phyloP scores from a whole-genome alignment of 305 asterid genomes.

The Vinca major region DNA sequence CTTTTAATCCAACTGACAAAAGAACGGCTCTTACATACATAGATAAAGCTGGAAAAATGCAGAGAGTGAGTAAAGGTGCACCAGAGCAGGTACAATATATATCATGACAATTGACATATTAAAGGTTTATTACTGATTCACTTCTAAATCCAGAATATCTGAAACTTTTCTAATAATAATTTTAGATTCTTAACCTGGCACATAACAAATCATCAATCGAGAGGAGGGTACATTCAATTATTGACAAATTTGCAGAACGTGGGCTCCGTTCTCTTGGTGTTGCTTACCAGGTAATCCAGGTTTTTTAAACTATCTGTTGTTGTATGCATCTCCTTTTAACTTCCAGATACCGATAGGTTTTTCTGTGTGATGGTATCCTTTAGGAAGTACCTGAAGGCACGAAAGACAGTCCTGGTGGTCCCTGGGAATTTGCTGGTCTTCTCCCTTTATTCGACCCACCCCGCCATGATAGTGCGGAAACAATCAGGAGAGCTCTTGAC shows the following conservation, averaged over 20 bases:
- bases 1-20: constrained; percentile 51
- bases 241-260: constrained; percentile 46
- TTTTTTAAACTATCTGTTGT: background rate
- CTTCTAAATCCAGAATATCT: constrained; percentile 2
- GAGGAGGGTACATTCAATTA: constrained; percentile 32
- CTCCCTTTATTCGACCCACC: constrained; percentile 59
- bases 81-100: constrained; percentile 39
- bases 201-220: constrained; percentile 36
- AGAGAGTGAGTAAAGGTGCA: constrained; percentile 53
- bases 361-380: background rate
- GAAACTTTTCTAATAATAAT: constrained; percentile 8
- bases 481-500: constrained; percentile 45
- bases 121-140: background rate
- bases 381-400: constrained; percentile 44
- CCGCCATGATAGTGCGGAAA: constrained; percentile 52
- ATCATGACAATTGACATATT: background rate
- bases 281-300: constrained; percentile 38
- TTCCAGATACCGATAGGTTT: background rate
- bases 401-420: constrained; percentile 46
- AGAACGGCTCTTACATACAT: constrained; percentile 46
- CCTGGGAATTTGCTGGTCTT: constrained; percentile 50
- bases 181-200: constrained; percentile 43
- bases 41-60: constrained; percentile 43
- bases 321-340: background rate
- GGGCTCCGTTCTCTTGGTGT: constrained; percentile 52